Conservation (phyloP, 129 eudicot genomes). For the Centaurea solstitialis region DNA sequence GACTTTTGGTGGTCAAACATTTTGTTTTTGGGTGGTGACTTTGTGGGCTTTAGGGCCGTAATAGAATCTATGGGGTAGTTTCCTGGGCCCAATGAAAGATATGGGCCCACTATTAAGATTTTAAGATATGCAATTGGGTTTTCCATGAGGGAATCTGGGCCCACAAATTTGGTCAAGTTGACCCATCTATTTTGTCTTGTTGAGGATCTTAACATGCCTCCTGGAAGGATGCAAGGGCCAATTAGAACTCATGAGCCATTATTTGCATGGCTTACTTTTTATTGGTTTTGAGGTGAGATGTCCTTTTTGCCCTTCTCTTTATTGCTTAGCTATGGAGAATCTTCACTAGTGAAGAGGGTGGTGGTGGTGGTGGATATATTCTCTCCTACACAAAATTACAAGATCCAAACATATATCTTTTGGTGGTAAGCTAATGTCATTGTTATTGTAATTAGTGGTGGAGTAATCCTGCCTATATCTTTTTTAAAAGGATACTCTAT, state of each 20-base stretch:
- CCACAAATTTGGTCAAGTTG: slow-evolving; percentile 23
- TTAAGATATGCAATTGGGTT: slow-evolving; percentile 11
- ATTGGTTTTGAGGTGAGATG: background rate
- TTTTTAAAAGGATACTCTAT: background rate
- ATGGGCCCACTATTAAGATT: background rate
- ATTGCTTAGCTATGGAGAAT: slow-evolving; percentile 6
- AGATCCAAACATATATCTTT: background rate
- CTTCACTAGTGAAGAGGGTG: slow-evolving; percentile 8
- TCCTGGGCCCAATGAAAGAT: slow-evolving; percentile 11
- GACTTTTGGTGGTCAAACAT: background rate
- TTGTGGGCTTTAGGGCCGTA: slow-evolving; percentile 1
- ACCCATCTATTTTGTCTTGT: slow-evolving; percentile 22
- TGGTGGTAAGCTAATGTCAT: background rate
- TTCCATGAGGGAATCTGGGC: slow-evolving; percentile 17
- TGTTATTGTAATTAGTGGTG: background rate
- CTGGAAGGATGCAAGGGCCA: slow-evolving; percentile 40
- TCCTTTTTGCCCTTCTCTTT: slow-evolving; percentile 6
- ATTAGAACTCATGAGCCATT: slow-evolving; percentile 27
- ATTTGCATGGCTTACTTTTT: slow-evolving; percentile 18
- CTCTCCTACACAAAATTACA: slow-evolving; percentile 20
- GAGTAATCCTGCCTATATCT: background rate
- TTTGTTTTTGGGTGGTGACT: background rate
- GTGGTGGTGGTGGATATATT: slow-evolving; percentile 27
- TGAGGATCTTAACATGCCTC: slow-evolving; percentile 26
- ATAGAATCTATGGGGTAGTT: background rate